Evolutionary conservation across 495 filamentous ascomycete species (phyloP), one percentile per base, ranked within the genome.

Genomic region (Halenospora varia): DNA sequence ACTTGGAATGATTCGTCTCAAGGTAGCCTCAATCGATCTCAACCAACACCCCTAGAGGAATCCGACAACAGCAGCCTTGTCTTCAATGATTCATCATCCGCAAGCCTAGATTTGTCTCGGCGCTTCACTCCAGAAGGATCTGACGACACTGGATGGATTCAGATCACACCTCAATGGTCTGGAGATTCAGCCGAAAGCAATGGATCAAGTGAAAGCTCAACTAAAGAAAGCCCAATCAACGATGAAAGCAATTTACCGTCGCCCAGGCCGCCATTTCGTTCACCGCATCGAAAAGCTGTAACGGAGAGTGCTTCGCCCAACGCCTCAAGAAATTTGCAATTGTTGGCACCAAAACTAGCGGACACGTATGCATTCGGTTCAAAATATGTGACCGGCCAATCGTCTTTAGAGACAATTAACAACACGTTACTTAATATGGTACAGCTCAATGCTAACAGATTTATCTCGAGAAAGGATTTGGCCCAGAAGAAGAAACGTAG

Each of bases 401-500:
- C 47, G 13, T 22, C 18, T 22, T 50, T 50, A 20, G 47, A 50
- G n/a, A 50, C 17, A n/a, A 22, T 24, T n/a, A 50, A 50, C 24
- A n/a, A 50, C 11, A 24, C 47, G 3, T 25, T 50, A 20, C 18
- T 22, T 15, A 39, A 55, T 48, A 46, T 46, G 20, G 40, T 46
- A 19, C 22, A 42, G 53, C n/a, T 29, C 29, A 42, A 26, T 46
- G 35, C 44, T 17, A 55, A 55, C 17, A 25, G 20, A 25, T 50
- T 8, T 23, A 50, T 25, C 17, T 50, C 20, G 8, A n/a, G 17
- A 22, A 50, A 25, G 18, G 9, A 22, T 50, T 50, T 50, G 11
- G 20, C 8, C 9, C 17, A 20, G 40, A 55, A 50, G 47, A 22
- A 25, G 47, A 35, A 72, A 54, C 55, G 70, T 35, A 65, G 68